Conservation (phyloP, 495 filamentous ascomycete species). For the Aspergillus bridgeri region DNA sequence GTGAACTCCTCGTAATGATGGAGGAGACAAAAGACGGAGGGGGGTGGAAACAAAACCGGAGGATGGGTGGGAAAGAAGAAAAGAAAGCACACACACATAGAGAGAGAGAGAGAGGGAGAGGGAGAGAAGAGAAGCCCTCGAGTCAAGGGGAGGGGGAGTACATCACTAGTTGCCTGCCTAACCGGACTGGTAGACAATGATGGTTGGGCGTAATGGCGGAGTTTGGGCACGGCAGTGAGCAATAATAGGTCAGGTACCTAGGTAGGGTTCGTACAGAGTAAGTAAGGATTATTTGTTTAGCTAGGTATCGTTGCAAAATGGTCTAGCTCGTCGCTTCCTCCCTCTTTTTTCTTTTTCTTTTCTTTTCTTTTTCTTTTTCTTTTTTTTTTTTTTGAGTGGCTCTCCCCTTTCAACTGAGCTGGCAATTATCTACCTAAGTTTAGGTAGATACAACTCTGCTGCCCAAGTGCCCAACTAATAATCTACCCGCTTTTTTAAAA, state of each 20-base stretch:
- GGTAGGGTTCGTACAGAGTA: not conserved
- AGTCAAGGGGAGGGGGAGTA: conserved; percentile 1
- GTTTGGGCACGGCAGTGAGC: conserved; percentile 12
- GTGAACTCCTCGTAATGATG: not conserved
- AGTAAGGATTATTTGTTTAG: no score
- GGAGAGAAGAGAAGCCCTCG: not conserved
- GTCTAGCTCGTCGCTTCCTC: no score
- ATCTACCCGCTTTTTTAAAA: conserved; percentile 14
- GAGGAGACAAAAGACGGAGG: no score
- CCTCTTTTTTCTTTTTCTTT: no score
- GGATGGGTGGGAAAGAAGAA: not conserved
- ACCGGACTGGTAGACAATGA: conserved; percentile 2
- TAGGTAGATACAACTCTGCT: conserved; percentile 10
- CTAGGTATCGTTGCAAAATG: not conserved
- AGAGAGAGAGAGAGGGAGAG: conserved; percentile 4
- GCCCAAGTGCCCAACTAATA: conserved; percentile 29
- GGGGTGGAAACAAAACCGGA: no score
- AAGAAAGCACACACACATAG: no score
- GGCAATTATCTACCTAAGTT: conserved; percentile 2
- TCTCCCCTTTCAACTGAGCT: conserved; percentile 4
- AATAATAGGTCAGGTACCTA: conserved; percentile 1
- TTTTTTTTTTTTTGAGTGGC: not conserved
- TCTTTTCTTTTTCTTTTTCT: no score
- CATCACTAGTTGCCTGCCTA: conserved; percentile 9
- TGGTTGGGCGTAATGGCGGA: conserved; percentile 12